phyloP scores from a whole-genome alignment of 2,329 filamentous ascomycete species.

The Fusarium devonianum region DNA sequence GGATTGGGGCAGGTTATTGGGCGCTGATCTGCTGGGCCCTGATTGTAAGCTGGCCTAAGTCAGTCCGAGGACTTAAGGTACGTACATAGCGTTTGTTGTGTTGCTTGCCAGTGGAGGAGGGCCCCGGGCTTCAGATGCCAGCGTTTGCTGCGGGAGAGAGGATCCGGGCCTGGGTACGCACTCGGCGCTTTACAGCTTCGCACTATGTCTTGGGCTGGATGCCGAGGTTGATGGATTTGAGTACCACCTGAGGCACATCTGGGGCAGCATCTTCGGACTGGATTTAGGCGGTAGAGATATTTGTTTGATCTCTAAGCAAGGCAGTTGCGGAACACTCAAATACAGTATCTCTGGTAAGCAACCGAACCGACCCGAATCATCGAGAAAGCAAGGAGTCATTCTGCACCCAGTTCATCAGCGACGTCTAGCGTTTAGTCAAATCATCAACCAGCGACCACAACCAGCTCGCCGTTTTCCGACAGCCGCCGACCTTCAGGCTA shows the following conservation, averaged over 20 bases:
- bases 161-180: conserved; percentile 8
- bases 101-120: conserved; percentile 7
- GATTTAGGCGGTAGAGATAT: conserved; percentile 8
- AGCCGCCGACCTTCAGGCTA: conserved; percentile 29
- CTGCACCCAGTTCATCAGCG: conserved; percentile 25
- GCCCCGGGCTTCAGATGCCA: conserved; percentile 10
- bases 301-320: too few relatives aligned
- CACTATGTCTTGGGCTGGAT: conserved; percentile 11
- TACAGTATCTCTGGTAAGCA: too few relatives aligned
- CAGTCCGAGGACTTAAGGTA: conserved; percentile 14
- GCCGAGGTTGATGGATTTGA: not conserved
- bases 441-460: conserved; percentile 15
- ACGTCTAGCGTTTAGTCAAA: conserved; percentile 34
- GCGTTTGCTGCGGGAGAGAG: conserved; percentile 19
- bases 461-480: conserved; percentile 14
- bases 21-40: conserved; percentile 20
- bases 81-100: conserved; percentile 19
- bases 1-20: conserved; percentile 34
- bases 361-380: conserved; percentile 23
- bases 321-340: too few relatives aligned
- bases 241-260: too few relatives aligned
- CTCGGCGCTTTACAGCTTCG: conserved; percentile 15
- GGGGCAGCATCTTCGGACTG: not conserved
- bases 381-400: conserved; percentile 27
- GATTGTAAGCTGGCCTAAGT: conserved; percentile 22